Evolutionary conservation across 768 basidiomycete species (phyloP).

Genomic region (Leccinum incarnatum): DNA sequence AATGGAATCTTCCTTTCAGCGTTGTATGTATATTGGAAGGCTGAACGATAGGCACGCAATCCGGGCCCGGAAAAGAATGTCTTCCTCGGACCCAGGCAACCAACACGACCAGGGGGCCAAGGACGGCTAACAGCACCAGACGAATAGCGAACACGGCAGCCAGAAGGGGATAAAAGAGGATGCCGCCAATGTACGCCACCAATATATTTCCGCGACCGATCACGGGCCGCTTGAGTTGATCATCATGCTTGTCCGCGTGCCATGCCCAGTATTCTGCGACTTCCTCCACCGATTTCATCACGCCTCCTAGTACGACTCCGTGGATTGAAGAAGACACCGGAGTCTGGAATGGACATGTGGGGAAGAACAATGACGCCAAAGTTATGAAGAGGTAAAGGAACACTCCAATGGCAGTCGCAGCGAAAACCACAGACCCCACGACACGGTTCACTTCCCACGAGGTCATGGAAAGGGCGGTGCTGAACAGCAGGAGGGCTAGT

Average conservation of each 20-base stretch:
- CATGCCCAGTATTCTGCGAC: slow-evolving; percentile 5
- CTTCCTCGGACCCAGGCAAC: neutral
- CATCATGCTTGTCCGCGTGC: neutral
- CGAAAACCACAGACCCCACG: slow-evolving; percentile 12
- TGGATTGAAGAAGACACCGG: slow-evolving; percentile 14
- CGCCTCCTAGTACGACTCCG: neutral
- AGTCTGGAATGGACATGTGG: slow-evolving; percentile 19
- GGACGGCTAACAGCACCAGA: neutral
- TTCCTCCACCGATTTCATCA: neutral
- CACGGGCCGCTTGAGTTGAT: neutral
- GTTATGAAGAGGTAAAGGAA: slow-evolving; percentile 20
- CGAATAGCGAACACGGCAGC: neutral
- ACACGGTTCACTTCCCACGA: slow-evolving; percentile 11
- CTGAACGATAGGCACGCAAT: neutral
- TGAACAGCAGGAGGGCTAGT: slow-evolving; percentile 22
- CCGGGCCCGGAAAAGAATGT: neutral
- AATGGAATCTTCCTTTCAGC: neutral
- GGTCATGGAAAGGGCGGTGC: slow-evolving; percentile 12
- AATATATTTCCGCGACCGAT: neutral
- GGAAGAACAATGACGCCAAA: slow-evolving; percentile 11
- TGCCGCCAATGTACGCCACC: neutral
- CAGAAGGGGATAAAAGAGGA: slow-evolving; percentile 2
- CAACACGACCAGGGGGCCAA: neutral
- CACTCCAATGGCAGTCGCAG: slow-evolving; percentile 7
- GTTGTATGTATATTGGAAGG: neutral